Evolutionary conservation across 192 early-diverging fungal genomes (phyloP).

Genomic region (Podila clonocystis): DNA sequence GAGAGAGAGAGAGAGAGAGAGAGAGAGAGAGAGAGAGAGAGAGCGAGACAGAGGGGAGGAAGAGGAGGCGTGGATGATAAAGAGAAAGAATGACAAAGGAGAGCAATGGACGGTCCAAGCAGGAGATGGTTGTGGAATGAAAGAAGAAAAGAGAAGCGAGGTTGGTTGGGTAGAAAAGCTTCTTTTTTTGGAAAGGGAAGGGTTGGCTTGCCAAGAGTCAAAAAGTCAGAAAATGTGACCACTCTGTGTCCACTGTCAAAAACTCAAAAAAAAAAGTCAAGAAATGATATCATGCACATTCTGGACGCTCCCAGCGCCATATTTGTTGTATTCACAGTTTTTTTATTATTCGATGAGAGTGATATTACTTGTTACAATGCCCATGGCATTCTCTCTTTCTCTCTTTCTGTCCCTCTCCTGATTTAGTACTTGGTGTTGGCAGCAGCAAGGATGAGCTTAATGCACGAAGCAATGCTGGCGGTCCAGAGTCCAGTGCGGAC

Average conservation of each 20-base stretch:
- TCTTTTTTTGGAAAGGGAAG: too few relatives aligned
- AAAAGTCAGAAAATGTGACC: not conserved
- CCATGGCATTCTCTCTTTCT: too few relatives aligned
- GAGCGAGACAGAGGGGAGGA: not conserved
- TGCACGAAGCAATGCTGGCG: slow-evolving; percentile 23
- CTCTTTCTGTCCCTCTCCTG: not conserved
- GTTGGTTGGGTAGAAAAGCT: too few relatives aligned
- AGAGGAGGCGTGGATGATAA: not conserved
- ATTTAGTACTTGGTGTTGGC: slow-evolving; percentile 40
- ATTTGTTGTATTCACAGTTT: not conserved
- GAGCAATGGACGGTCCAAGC: not conserved
- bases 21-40: not conserved
- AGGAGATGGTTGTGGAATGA: not conserved
- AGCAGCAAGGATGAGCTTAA: slow-evolving; percentile 44
- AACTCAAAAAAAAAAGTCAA: not conserved
- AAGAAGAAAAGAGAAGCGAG: not conserved
- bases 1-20: slow-evolving; percentile 1
- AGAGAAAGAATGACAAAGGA: not conserved
- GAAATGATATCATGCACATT: not conserved
- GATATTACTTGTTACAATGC: not conserved
- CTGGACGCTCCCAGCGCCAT: too few relatives aligned
- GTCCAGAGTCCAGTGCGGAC: slow-evolving; percentile 32
- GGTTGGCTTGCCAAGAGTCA: not conserved
- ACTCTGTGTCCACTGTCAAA: too few relatives aligned
- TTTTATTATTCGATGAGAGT: not conserved